Evolutionary conservation across 2,329 filamentous ascomycete species (phyloP).

Genomic region (Huntiella abstrusa): DNA sequence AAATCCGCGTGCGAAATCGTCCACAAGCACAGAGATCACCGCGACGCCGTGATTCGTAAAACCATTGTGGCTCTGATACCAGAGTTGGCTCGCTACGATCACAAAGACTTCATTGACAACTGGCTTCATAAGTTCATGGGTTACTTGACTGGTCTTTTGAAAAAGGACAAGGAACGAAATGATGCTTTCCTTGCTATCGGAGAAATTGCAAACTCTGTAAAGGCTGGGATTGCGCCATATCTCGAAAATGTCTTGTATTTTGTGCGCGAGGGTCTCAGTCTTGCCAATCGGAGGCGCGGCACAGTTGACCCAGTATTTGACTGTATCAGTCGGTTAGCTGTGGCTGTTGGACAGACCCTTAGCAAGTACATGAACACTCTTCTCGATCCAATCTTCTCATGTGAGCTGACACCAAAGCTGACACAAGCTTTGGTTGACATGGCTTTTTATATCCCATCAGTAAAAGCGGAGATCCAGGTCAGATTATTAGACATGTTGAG

Average conservation of each 20-base stretch:
- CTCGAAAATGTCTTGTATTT: slow-evolving; percentile 86
- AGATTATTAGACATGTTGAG: slow-evolving; percentile 87
- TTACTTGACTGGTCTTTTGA: slow-evolving; percentile 80
- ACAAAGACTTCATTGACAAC: slow-evolving; percentile 67
- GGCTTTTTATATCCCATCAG: slow-evolving; percentile 94
- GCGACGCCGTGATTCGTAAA: slow-evolving; percentile 69
- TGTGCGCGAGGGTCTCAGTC: slow-evolving; percentile 73
- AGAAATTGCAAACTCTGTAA: slow-evolving; percentile 88
- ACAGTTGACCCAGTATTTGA: slow-evolving; percentile 74
- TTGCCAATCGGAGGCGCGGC: slow-evolving; percentile 50
- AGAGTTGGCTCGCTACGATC: slow-evolving; percentile 79
- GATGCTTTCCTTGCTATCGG: slow-evolving; percentile 91
- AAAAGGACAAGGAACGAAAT: slow-evolving; percentile 86
- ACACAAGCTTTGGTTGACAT: slow-evolving; percentile 95
- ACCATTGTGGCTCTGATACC: slow-evolving; percentile 86
- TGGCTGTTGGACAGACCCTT: slow-evolving; percentile 85
- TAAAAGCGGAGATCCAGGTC: slow-evolving; percentile 84
- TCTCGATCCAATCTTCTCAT: slow-evolving; percentile 90
- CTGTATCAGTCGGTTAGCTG: slow-evolving; percentile 89
- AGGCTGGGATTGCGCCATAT: slow-evolving; percentile 85
- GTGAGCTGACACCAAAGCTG: slow-evolving; percentile 79
- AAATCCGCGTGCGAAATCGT: slow-evolving; percentile 84
- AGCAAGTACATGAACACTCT: slow-evolving; percentile 97
- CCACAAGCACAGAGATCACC: slow-evolving; percentile 79
- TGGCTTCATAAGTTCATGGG: slow-evolving; percentile 96